phyloP scores from a whole-genome alignment of 805 yeast genomes.

The Candida parachauliodes region DNA sequence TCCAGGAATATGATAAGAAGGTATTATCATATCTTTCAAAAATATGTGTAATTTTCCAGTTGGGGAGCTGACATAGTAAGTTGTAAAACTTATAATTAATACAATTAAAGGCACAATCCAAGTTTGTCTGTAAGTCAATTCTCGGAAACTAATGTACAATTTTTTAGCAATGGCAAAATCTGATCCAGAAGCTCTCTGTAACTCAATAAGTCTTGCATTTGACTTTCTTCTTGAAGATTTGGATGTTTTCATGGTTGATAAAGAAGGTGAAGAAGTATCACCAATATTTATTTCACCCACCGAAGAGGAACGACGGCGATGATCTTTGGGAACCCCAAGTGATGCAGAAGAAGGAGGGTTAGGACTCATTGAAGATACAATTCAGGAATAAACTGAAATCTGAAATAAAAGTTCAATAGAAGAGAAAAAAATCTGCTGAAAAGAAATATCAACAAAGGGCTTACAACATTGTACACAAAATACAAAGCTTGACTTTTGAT shows the following conservation, averaged over 20 bases:
- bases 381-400: no score
- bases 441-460: no score
- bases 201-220: slow-evolving; percentile 27
- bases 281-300: slow-evolving; percentile 76
- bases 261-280: slow-evolving; percentile 58
- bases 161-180: slow-evolving; percentile 57
- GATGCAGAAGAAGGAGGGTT: slow-evolving; percentile 1
- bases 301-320: slow-evolving; percentile 56
- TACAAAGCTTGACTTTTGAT: no score
- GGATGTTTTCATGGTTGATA: slow-evolving; percentile 61
- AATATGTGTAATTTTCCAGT: slow-evolving; percentile 52
- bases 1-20: slow-evolving; percentile 61
- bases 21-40: slow-evolving; percentile 57
- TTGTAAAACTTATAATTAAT: slow-evolving; percentile 34
- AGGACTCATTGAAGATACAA: no score
- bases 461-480: no score
- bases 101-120: slow-evolving; percentile 70
- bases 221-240: slow-evolving; percentile 35
- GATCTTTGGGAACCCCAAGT: slow-evolving; percentile 2
- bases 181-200: slow-evolving; percentile 21
- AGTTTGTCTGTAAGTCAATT: slow-evolving; percentile 55
- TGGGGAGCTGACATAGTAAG: slow-evolving; percentile 56
- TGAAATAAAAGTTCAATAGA: no score
- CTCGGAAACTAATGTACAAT: slow-evolving; percentile 54
- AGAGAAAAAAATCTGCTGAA: no score